Evolutionary conservation across 768 basidiomycete genomes (phyloP).

Genomic region (Podaxis carcinomalis): DNA sequence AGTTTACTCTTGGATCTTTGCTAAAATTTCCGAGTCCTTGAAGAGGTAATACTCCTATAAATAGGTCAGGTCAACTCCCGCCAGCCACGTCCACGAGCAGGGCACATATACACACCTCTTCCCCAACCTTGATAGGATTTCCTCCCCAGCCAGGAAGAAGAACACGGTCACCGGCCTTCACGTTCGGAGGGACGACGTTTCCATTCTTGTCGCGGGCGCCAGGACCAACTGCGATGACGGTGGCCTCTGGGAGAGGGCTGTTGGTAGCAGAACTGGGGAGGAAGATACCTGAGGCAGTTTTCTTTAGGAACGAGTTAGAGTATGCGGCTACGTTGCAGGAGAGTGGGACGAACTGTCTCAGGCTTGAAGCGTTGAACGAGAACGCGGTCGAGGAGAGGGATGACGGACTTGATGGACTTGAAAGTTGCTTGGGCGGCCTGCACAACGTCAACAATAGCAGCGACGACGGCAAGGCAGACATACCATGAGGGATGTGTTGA

Average conservation of each 20-base stretch:
- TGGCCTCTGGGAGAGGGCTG: constrained; percentile 91
- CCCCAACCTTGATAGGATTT: constrained; percentile 92
- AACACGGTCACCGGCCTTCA: constrained; percentile 89
- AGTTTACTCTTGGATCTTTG: constrained; percentile 87
- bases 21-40: constrained; percentile 92
- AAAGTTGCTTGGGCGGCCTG: constrained; percentile 89
- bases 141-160: constrained; percentile 97
- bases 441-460: background rate
- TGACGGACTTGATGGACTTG: constrained; percentile 88
- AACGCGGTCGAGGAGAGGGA: constrained; percentile 93
- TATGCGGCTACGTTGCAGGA: background rate
- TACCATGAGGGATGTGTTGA: background rate
- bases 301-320: constrained; percentile 40
- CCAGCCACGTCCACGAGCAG: background rate
- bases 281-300: constrained; percentile 97
- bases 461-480: background rate
- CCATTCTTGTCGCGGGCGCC: constrained; percentile 92
- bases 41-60: constrained; percentile 89
- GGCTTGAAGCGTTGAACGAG: constrained; percentile 97
- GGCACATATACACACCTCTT: constrained; percentile 63
- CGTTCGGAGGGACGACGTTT: constrained; percentile 62
- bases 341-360: constrained; percentile 68
- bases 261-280: constrained; percentile 86
- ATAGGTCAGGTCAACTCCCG: background rate
- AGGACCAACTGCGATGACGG: constrained; percentile 93